phyloP scores from a whole-genome alignment of 2,329 filamentous ascomycete species.

The Zasmidium citrigriseum region DNA sequence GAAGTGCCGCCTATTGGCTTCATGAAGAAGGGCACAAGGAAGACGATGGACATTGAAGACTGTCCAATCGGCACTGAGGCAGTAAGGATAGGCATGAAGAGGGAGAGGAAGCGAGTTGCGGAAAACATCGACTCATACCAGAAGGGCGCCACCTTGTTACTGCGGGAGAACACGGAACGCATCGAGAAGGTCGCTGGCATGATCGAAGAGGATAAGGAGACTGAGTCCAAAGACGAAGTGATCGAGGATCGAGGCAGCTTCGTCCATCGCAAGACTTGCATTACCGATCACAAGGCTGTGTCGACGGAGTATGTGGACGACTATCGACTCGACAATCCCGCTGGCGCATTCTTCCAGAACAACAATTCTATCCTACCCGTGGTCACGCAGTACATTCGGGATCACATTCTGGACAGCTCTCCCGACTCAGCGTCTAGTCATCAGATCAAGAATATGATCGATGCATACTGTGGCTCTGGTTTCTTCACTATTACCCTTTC shows the following conservation, averaged over 20 bases:
- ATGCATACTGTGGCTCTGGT: constrained; percentile 95
- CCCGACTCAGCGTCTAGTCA: constrained; percentile 24
- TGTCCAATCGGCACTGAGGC: constrained; percentile 92
- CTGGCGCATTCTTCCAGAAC: constrained; percentile 97
- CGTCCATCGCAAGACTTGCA: constrained; percentile 81
- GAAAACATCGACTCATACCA: constrained; percentile 71
- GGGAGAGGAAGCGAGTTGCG: constrained; percentile 75
- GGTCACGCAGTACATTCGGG: constrained; percentile 85
- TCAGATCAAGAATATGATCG: constrained; percentile 81
- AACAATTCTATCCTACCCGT: constrained; percentile 94
- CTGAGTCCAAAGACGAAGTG: constrained; percentile 44
- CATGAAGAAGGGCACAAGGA: constrained; percentile 77
- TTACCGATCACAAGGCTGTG: constrained; percentile 80
- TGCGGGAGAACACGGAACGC: constrained; percentile 81
- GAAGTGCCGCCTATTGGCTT: constrained; percentile 82
- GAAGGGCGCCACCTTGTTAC: constrained; percentile 81
- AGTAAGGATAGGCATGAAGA: constrained; percentile 75
- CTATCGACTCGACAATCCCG: constrained; percentile 86
- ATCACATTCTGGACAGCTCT: constrained; percentile 62
- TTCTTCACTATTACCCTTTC: constrained; percentile 96
- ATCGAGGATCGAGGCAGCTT: constrained; percentile 60
- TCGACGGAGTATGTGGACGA: constrained; percentile 85
- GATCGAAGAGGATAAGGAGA: constrained; percentile 36
- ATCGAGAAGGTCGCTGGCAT: constrained; percentile 49
- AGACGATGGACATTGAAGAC: constrained; percentile 91